Percentiles rank a stretch among this genome's conserved stretches.
Evolutionary conservation across 768 basidiomycete genomes (phyloP).

Genomic region (Gymnopilus dilepis): DNA sequence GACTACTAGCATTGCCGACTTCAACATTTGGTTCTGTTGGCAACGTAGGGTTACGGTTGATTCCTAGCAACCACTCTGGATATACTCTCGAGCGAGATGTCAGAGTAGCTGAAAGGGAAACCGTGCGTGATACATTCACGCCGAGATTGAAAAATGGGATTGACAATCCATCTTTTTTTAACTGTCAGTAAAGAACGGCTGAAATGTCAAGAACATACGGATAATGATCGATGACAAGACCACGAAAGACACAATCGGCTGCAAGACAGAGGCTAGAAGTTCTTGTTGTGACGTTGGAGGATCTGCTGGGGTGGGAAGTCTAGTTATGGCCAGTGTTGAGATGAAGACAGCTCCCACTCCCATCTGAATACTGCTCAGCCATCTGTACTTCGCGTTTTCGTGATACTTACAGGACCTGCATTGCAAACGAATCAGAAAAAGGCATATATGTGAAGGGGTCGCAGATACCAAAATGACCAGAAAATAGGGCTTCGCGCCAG

Average conservation of each 20-base stretch:
- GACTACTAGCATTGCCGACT: neutral
- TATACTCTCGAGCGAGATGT: slow-evolving; percentile 37
- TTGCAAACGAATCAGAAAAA: slow-evolving; percentile 4
- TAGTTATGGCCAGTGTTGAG: slow-evolving; percentile 69
- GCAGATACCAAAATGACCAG: slow-evolving; percentile 83
- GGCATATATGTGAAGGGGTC: neutral
- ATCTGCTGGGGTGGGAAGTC: slow-evolving; percentile 57
- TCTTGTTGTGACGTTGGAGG: slow-evolving; percentile 77
- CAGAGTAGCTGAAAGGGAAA: slow-evolving; percentile 50
- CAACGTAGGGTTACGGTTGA: slow-evolving; percentile 19
- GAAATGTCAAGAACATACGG: slow-evolving; percentile 51
- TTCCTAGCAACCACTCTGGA: slow-evolving; percentile 52
- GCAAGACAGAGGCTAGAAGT: slow-evolving; percentile 69
- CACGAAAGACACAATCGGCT: slow-evolving; percentile 87
- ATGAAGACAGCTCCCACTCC: slow-evolving; percentile 94
- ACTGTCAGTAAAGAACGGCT: neutral
- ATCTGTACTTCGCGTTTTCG: neutral
- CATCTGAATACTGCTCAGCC: slow-evolving; percentile 55
- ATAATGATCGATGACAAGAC: slow-evolving; percentile 86
- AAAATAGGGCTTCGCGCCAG: slow-evolving; percentile 88
- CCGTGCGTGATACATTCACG: slow-evolving; percentile 50
- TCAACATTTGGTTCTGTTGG: slow-evolving; percentile 17
- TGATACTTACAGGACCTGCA: slow-evolving; percentile 56
- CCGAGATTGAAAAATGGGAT: slow-evolving; percentile 70
- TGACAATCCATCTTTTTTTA: slow-evolving; percentile 65